Conservation (phyloP, 306 rosid genomes). For the Ormosia emarginata region DNA sequence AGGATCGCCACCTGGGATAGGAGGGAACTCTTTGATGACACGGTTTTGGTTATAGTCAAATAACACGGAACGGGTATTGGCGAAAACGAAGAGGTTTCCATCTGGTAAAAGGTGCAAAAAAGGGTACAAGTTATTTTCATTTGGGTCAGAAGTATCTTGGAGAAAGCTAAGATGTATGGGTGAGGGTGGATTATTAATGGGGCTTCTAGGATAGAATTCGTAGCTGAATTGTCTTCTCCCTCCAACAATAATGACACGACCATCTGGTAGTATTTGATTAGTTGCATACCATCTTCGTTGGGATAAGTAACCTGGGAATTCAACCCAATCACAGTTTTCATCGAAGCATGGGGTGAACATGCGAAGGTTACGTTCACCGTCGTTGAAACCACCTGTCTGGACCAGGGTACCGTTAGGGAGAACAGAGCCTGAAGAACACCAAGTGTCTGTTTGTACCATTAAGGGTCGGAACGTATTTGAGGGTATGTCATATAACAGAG, state of each 20-base stretch:
- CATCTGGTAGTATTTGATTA: conserved; percentile 73
- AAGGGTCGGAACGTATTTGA: conserved; percentile 62
- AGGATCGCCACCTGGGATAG: conserved; percentile 59
- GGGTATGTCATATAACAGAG: conserved; percentile 46
- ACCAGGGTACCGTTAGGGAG: conserved; percentile 66
- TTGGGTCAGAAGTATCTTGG: conserved; percentile 42
- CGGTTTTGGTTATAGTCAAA: conserved; percentile 49
- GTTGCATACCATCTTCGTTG: conserved; percentile 82
- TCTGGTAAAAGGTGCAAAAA: conserved; percentile 73
- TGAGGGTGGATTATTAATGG: background rate
- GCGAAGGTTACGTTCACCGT: conserved; percentile 53
- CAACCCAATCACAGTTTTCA: conserved; percentile 66
- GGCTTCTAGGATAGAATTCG: conserved; percentile 55
- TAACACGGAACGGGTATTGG: conserved; percentile 56
- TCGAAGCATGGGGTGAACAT: conserved; percentile 60
- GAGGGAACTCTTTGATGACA: conserved; percentile 55
- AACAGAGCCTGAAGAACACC: conserved; percentile 84
- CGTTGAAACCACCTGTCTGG: conserved; percentile 83
- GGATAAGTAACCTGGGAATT: conserved; percentile 42
- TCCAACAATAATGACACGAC: conserved; percentile 59
- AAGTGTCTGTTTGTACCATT: conserved; percentile 57
- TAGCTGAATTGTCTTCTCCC: conserved; percentile 74
- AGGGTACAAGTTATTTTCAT: conserved; percentile 78
- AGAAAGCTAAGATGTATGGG: conserved; percentile 33
- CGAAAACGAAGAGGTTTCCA: conserved; percentile 83